Conservation (phyloP, 2,329 filamentous ascomycete species). For the Stagonosporopsis vannaccii region DNA sequence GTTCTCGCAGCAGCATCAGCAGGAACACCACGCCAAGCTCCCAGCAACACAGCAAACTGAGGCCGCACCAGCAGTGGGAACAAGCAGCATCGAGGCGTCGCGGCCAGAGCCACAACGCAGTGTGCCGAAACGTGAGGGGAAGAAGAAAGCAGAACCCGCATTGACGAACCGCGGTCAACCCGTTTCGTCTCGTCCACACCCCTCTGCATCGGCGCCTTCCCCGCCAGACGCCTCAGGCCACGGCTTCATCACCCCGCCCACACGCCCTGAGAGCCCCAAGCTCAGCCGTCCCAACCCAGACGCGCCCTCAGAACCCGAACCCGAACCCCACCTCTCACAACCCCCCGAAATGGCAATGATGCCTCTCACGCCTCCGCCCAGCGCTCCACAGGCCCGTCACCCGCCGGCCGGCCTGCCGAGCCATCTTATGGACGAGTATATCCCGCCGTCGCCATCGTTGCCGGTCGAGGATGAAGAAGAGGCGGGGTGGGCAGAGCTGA, state of each 20-base stretch:
- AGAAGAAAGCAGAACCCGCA: not conserved
- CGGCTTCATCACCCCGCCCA: conserved; percentile 16
- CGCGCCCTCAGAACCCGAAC: not conserved
- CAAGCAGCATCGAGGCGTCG: not conserved
- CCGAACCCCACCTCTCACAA: conserved; percentile 21
- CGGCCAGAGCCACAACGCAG: not conserved
- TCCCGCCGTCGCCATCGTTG: conserved; percentile 36
- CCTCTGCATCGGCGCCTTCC: not conserved
- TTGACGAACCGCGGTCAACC: not conserved
- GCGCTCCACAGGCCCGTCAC: conserved; percentile 17
- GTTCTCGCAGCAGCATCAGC: conserved; percentile 43
- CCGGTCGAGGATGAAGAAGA: conserved; percentile 32
- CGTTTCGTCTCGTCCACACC: not conserved
- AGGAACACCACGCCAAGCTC: conserved; percentile 40
- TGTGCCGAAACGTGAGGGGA: not conserved
- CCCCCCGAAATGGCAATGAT: conserved; percentile 45
- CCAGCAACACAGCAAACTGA: conserved; percentile 33
- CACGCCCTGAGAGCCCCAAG: conserved; percentile 5
- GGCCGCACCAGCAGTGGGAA: not conserved
- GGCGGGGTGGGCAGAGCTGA: conserved; percentile 46
- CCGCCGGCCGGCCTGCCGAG: conserved; percentile 38
- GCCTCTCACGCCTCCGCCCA: conserved; percentile 37
- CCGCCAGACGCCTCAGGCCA: not conserved
- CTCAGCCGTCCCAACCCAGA: not conserved
- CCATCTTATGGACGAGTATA: conserved; percentile 46